Evolutionary conservation across 2,329 filamentous ascomycete species (phyloP), one percentile per base, ranked within the genome.

Genomic region (Exophiala dermatitidis): DNA sequence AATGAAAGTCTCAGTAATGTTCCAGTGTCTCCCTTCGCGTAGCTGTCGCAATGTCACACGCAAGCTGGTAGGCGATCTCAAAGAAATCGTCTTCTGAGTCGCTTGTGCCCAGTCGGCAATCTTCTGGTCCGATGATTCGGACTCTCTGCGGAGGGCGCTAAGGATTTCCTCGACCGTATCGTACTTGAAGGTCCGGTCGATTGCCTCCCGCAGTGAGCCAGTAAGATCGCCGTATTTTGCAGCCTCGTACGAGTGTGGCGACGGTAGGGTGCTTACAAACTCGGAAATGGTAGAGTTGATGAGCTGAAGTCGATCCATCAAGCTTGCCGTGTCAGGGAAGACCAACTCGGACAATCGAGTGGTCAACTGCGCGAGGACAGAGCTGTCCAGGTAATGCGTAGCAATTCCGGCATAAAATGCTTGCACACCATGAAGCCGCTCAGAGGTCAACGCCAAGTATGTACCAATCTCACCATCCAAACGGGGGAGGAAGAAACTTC

Each of bases 341-440:
- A 84, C 80, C 58, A 98, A 79, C 72, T 98, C 93, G 1, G 88
- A 87, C 29, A 98, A 79, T 67, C 91, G 88, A 19, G 83, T 78
- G 69, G 95, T 89, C 53, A 98, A 79, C 62, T 82, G 81, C 46
- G 86, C 83, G 56, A 98, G 78, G 61, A 85, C 85, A 56, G 88
- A 90, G 41, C 91, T 95, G 77, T 98, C 87, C 60, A 98, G 75
- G 74, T 95, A 98, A 74, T 98, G 93, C 9, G 93, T 97, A 56
- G 93, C 93, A 63, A 98, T 77, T 54, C 93, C 93, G 43, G 89
- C 80, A 73, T 94, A 96, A 66, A 95, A 90, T 48, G 85, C 86
- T 68, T 97, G 88, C 8, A 84, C 85, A 41, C 93, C 93, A 56
- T 78, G 83, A 58, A 98, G 74, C 59, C 82, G 81, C 66, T 91